Percentiles rank a stretch among this genome's conserved stretches.
phyloP scores from a whole-genome alignment of 495 filamentous ascomycete species.

The Neohortaea acidophila region DNA sequence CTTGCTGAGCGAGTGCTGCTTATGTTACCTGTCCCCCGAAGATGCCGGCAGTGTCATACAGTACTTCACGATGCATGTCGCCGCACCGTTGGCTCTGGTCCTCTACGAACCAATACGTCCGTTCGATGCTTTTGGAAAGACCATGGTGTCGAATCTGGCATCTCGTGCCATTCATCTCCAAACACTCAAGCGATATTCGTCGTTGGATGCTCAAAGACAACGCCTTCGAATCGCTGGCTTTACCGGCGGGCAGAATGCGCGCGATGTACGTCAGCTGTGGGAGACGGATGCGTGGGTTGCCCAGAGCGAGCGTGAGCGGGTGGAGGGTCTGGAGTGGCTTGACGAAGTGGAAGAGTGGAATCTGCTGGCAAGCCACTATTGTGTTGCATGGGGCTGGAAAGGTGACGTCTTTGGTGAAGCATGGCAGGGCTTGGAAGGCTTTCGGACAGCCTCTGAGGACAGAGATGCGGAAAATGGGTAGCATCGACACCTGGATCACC shows the following conservation, averaged over 20 bases:
- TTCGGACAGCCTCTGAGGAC: conserved; percentile 4
- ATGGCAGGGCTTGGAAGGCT: conserved; percentile 11
- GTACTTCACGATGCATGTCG: conserved; percentile 44
- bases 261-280: conserved; percentile 63
- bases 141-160: conserved; percentile 84
- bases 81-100: conserved; percentile 43
- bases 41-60: conserved; percentile 48
- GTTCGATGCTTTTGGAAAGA: conserved; percentile 67
- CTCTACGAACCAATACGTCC: conserved; percentile 84
- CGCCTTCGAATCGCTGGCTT: conserved; percentile 53
- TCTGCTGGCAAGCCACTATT: conserved; percentile 76
- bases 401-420: conserved; percentile 24
- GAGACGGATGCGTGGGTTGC: conserved; percentile 44
- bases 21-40: conserved; percentile 61
- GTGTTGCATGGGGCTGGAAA: conserved; percentile 72
- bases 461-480: no score
- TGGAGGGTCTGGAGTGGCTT: conserved; percentile 66
- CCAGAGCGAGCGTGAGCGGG: conserved; percentile 60
- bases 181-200: conserved; percentile 57
- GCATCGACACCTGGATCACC: no score
- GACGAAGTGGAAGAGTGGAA: conserved; percentile 96
- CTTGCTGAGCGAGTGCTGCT: conserved; percentile 82
- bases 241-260: conserved; percentile 36
- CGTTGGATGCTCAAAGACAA: conserved; percentile 45
- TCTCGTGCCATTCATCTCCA: conserved; percentile 71